Base-by-base conservation (phyloP, 306 rosid genomes). In the Malus sylvestris region DNA sequence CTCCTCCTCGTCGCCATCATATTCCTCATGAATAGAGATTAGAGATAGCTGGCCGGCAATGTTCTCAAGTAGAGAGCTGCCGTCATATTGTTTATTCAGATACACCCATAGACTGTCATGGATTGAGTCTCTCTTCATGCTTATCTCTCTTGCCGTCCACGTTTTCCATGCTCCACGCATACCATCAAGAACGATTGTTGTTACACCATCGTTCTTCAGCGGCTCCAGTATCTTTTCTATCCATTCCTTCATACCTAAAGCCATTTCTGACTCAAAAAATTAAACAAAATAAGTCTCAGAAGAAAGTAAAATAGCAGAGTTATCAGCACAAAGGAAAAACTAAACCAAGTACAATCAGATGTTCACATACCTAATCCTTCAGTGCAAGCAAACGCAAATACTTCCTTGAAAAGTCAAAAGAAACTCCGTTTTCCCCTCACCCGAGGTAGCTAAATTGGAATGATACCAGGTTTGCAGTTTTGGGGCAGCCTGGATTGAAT, bases 121-220 rank as follows among this genome's bases (percentile, higher is more conserved):
- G 29, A n/a, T 30, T 46, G 0, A 64, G 27, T 2, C 9, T 29
- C 29, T 1, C 10, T 9, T 9, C 49, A 0, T 25, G 55, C 61
- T 5, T 44, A 75, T 58, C 77, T 60, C 22, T 71, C 14, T 76
- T 67, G 76, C 86, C 64, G 53, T 75, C 75, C 72, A 13, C 4
- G 83, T 79, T 45, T 83, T 83, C 60, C 77, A 77, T 1, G 70
- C 81, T 72, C 86, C 86, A 20, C 44, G 71, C 55, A 59, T 35
- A 58, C 86, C 86, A 15, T 0, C 16, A 11, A 83, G 76, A 66
- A 72, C 62, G n/a, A 69, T 57, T 64, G 65, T 40, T 18, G 46
- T 30, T 16, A 33, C 62, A 29, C 10, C 4, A 58, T 22, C 6
- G 0, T 59, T 18, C 59, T 52, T 4, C 63, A 77, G 3, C 35